Evolutionary conservation across 2,329 filamentous ascomycete species (phyloP), one percentile per base, ranked within the genome.

Genomic region (Colletotrichum sojae): DNA sequence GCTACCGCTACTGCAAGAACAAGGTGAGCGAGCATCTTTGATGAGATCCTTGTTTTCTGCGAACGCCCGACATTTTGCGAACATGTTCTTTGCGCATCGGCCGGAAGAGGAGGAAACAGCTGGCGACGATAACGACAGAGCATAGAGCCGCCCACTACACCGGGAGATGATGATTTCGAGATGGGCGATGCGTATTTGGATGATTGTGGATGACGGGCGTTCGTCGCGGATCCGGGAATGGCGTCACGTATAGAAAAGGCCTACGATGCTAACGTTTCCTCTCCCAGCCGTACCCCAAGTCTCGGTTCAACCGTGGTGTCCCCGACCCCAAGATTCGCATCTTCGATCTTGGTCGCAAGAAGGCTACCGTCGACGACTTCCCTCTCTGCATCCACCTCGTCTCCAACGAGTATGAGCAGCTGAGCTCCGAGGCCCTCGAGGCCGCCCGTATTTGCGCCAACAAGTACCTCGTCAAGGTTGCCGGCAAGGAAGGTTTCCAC

Each of bases 1-100:
- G 96, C 90, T 99, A 97, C 91, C 92, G 96, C 83, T 99, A 99
- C 93, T 99, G 96, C 95, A 99, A 99, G 94, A 99, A 98, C 92
- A 98, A 98, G 94, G 94, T 97, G 84, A 87, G 92, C 60, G 49
- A 36, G 31, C 31, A 15, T 36, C 56, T 25, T 36, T 39, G 69
- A 27, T 51, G 39, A 48, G 25, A 31, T 16, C 49, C 36, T 68
- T 55, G 39, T 56, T 57, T 40, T 25, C 22, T 40, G 45, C 67
- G 62, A 22, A 61, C 43, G 13, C 36, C 36, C 62, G 63, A 56
- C 10, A 56, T 22, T 13, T 20, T n/a, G 18, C 46, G 46, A 55
- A 55, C 48, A 22, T 65, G 67, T 71, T 57, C n/a, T 64, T 64
- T 25, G 54, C 67, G 62, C 57, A 59, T 57, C 20, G 40, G 46